A percentile compares a stretch with the other conserved stretches of the same genome.
These are phyloP conservation scores for Exophiala calicioides DNA, from an alignment of 2,329 filamentous ascomycete species.

Conservation along the genomic window DNA sequence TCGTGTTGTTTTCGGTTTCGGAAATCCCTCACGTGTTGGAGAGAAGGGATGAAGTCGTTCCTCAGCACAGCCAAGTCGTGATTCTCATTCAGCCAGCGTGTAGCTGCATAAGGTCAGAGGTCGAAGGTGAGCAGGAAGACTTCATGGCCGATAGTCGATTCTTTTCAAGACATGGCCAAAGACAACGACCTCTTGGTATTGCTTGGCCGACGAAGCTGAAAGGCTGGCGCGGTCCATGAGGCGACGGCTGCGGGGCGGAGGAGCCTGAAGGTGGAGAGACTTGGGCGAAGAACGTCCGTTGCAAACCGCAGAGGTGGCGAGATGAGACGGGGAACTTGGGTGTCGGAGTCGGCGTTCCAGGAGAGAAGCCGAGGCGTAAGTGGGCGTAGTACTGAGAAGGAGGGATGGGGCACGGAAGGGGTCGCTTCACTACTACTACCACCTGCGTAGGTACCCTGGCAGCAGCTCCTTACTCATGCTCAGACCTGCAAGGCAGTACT, in stretches of 20 bases:
- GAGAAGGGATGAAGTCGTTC: neutral
- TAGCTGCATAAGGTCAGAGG: slow-evolving; percentile 28
- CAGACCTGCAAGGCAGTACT: too few relatives aligned
- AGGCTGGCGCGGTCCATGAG: slow-evolving; percentile 2
- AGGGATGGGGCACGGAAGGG: too few relatives aligned
- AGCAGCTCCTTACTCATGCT: too few relatives aligned
- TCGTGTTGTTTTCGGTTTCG: neutral
- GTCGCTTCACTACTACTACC: too few relatives aligned
- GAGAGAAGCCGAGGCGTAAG: too few relatives aligned
- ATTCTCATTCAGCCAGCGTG: slow-evolving; percentile 28
- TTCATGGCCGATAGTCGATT: slow-evolving; percentile 17
- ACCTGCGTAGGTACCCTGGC: too few relatives aligned
- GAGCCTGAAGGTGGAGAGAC: neutral
- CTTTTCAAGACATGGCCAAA: slow-evolving; percentile 14
- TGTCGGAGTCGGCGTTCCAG: too few relatives aligned
- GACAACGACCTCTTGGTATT: slow-evolving; percentile 23
- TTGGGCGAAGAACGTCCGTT: too few relatives aligned
- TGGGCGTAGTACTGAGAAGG: too few relatives aligned
- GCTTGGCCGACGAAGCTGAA: slow-evolving; percentile 14
- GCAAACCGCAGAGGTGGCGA: too few relatives aligned
- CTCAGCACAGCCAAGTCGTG: too few relatives aligned
- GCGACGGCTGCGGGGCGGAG: slow-evolving; percentile 24
- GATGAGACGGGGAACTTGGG: too few relatives aligned
- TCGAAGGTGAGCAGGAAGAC: slow-evolving; percentile 18
- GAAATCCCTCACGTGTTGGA: slow-evolving; percentile 5